A percentile compares a stretch with the other conserved stretches of the same genome.
Evolutionary conservation across 768 basidiomycete species (phyloP).

Genomic region (Lentinula edodes): DNA sequence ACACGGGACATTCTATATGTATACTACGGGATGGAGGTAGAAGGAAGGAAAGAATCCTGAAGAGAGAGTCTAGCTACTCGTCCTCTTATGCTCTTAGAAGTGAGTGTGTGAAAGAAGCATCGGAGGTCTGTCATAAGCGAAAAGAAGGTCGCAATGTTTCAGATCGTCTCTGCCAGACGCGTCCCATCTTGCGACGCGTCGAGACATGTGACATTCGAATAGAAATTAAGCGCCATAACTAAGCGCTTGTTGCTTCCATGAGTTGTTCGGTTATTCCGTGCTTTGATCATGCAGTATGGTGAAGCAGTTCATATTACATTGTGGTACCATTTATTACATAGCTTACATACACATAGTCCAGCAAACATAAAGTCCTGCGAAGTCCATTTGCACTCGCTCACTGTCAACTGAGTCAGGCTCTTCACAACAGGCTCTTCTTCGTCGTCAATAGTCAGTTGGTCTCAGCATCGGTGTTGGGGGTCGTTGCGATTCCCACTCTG

Average conservation of each 20-base stretch:
- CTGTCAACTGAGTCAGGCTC: not conserved
- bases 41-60: not conserved
- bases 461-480: slow-evolving; percentile 26
- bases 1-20: not conserved
- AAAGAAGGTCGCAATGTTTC: too few relatives aligned
- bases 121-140: not conserved
- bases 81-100: not conserved
- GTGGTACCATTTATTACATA: not conserved
- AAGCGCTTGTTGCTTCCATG: too few relatives aligned
- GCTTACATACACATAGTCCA: not conserved
- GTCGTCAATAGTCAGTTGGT: slow-evolving; percentile 21
- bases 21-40: not conserved
- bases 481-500: slow-evolving; percentile 33
- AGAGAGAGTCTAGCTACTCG: not conserved
- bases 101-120: not conserved
- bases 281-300: too few relatives aligned
- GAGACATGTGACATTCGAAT: too few relatives aligned
- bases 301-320: not conserved
- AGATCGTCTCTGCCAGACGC: too few relatives aligned
- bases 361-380: too few relatives aligned
- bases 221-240: too few relatives aligned
- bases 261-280: too few relatives aligned
- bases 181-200: too few relatives aligned
- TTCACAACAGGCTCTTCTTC: not conserved
- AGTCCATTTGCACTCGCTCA: not conserved